Conservation (phyloP, 108 stramenopile genomes). For the Discostella pseudostelligera region DNA sequence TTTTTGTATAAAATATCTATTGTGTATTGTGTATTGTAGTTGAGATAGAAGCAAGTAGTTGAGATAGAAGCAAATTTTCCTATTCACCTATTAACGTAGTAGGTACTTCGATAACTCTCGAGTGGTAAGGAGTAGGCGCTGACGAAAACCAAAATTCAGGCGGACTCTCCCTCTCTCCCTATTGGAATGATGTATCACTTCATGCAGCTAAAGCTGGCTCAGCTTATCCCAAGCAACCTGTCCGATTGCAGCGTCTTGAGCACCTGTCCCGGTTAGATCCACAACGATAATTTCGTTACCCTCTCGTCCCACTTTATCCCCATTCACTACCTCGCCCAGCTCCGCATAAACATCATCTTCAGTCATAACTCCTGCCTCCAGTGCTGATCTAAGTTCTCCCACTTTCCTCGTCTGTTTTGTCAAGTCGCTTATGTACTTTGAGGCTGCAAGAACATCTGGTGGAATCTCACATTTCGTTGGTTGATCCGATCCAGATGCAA, state of each 20-base stretch:
- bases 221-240: slow-evolving; percentile 87
- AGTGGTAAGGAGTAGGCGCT: background rate
- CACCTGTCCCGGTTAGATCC: slow-evolving; percentile 94
- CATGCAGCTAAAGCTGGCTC: slow-evolving; percentile 39
- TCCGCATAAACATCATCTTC: slow-evolving; percentile 91
- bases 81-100: too few species aligned
- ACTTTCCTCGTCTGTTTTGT: slow-evolving; percentile 89
- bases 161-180: too few species aligned
- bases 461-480: slow-evolving; percentile 95
- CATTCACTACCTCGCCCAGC: slow-evolving; percentile 92
- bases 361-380: slow-evolving; percentile 87
- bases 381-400: slow-evolving; percentile 84
- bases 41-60: too few species aligned
- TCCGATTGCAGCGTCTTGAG: slow-evolving; percentile 91
- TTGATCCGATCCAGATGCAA: slow-evolving; percentile 92
- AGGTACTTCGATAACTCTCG: too few species aligned
- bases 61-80: too few species aligned
- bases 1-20: too few species aligned
- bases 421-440: slow-evolving; percentile 86
- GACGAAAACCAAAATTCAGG: too few species aligned
- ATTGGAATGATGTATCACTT: too few species aligned
- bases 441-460: slow-evolving; percentile 69
- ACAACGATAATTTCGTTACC: slow-evolving; percentile 94
- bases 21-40: too few species aligned
- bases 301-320: slow-evolving; percentile 83